These are phyloP conservation scores for Vitis hybrid DNA, from an alignment of 177 flowering plant genomes.

Conservation along the genomic window DNA sequence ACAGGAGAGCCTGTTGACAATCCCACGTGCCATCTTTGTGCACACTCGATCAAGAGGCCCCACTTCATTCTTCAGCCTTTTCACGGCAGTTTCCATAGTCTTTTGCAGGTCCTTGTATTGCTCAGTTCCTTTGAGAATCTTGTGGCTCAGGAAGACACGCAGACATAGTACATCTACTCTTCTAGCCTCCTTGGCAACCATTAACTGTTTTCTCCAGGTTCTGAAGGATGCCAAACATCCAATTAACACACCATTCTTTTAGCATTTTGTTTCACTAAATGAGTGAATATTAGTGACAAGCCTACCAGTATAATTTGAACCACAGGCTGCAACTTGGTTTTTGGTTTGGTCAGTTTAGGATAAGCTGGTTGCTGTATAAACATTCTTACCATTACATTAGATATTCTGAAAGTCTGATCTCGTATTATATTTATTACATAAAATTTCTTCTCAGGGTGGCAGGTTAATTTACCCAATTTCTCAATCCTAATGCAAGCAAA, in stretches of 20 bases:
- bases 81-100: conserved; percentile 40
- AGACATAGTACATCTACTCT: conserved; percentile 55
- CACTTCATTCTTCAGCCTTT: conserved; percentile 50
- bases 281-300: too few relatives aligned
- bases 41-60: conserved; percentile 55
- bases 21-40: conserved; percentile 51
- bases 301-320: too few relatives aligned
- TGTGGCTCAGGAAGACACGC: conserved; percentile 48
- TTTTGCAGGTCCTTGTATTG: conserved; percentile 39
- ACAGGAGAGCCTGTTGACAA: conserved; percentile 63
- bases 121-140: conserved; percentile 55
- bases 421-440: too few relatives aligned
- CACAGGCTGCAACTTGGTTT: too few relatives aligned
- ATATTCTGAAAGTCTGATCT: too few relatives aligned
- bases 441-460: too few relatives aligned
- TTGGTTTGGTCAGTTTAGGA: too few relatives aligned
- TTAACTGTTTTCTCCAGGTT: conserved; percentile 64
- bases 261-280: not conserved
- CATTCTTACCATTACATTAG: too few relatives aligned
- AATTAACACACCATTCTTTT: not conserved
- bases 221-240: conserved; percentile 31
- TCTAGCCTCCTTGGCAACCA: conserved; percentile 66
- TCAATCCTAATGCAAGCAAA: too few relatives aligned
- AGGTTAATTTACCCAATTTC: too few relatives aligned
- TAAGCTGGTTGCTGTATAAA: too few relatives aligned